phyloP scores from a whole-genome alignment of 169 alveolate genomes.

The Eimeria falciformis region DNA sequence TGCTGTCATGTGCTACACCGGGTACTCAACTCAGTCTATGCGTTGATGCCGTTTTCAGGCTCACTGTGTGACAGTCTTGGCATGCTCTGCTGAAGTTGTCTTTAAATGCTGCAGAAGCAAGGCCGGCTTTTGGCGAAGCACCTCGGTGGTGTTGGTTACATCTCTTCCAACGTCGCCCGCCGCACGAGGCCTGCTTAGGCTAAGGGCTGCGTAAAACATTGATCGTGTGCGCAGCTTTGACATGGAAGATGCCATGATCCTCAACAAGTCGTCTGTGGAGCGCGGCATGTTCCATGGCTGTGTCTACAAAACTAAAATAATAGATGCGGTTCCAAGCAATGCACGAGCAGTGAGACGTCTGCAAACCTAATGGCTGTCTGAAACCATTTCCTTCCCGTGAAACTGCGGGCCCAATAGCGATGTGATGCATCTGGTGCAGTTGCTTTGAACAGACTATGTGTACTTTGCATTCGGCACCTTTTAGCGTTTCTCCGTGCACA shows the following conservation, averaged over 20 bases:
- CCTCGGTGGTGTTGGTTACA: neutral
- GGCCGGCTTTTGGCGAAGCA: neutral
- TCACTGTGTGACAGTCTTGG: neutral
- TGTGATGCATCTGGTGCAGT: neutral
- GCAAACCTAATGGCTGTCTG: no score
- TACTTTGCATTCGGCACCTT: no score
- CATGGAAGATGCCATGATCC: conserved; percentile 99
- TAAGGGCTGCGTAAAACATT: neutral
- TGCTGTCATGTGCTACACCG: conserved; percentile 98
- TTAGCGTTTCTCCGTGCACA: no score
- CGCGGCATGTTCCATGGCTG: conserved; percentile 99
- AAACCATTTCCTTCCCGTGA: no score
- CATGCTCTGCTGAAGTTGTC: no score
- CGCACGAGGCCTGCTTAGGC: neutral
- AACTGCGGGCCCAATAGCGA: no score
- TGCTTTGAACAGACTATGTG: neutral
- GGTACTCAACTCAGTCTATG: neutral
- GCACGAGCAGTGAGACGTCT: conserved; percentile 55
- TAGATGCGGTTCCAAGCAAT: conserved; percentile 81
- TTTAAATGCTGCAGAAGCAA: neutral
- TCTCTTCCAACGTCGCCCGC: neutral
- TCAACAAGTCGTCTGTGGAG: conserved; percentile 98
- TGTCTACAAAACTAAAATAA: conserved; percentile 96
- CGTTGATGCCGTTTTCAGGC: neutral
- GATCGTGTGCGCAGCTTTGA: conserved; percentile 93